phyloP scores from a whole-genome alignment of 345 rosid genomes.

The Murraya koenigii region DNA sequence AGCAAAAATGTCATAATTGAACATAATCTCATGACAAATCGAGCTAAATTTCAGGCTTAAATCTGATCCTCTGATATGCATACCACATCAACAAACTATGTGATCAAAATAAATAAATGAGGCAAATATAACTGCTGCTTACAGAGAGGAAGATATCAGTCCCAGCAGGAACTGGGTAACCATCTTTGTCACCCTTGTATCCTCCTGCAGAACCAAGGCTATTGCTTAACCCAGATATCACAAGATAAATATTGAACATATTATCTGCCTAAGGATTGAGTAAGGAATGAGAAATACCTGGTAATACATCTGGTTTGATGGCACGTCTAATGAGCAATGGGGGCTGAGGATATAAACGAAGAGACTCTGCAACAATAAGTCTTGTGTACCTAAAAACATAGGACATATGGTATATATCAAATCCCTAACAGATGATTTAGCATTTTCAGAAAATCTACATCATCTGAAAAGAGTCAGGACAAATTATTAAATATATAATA shows the following conservation, averaged over 20 bases:
- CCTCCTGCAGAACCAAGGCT: slow-evolving; percentile 56
- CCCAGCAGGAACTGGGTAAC: slow-evolving; percentile 72
- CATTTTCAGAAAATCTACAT: background rate
- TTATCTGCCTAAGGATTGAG: background rate
- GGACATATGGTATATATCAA: slow-evolving; percentile 4
- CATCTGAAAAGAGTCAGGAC: background rate
- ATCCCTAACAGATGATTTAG: background rate
- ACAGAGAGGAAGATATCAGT: slow-evolving; percentile 92
- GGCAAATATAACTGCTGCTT: slow-evolving; percentile 23
- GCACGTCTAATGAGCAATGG: slow-evolving; percentile 86
- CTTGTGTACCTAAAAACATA: slow-evolving; percentile 61
- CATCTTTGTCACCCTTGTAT: slow-evolving; percentile 66
- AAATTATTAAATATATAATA: background rate
- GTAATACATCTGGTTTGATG: slow-evolving; percentile 64
- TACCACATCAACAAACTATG: too few relatives aligned
- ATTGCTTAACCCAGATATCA: background rate
- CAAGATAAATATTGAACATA: background rate
- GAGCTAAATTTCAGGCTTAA: background rate
- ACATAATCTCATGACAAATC: background rate
- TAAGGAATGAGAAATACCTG: slow-evolving; percentile 46
- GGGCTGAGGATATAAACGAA: slow-evolving; percentile 93
- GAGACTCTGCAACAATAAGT: slow-evolving; percentile 79
- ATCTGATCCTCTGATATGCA: background rate
- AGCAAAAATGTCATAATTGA: background rate
- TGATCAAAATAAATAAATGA: background rate